A percentile compares a stretch with the other conserved stretches of the same genome.
phyloP scores from a whole-genome alignment of 805 yeast genomes.

The Nakazawaea wickerhamii region DNA sequence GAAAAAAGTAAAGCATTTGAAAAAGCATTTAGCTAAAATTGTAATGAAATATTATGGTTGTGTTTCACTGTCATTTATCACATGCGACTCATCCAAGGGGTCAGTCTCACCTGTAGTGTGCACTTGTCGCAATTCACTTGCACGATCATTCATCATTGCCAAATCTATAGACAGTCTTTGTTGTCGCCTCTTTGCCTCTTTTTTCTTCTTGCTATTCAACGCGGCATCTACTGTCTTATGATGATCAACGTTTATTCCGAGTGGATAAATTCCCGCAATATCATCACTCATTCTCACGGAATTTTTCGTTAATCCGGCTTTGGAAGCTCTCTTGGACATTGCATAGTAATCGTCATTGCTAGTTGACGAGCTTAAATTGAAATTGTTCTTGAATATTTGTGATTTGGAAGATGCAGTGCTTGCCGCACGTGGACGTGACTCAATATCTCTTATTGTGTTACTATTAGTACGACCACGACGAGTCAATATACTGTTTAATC shows the following conservation, averaged over 20 bases:
- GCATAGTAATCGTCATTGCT: slow-evolving; percentile 4
- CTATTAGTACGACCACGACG: slow-evolving; percentile 17
- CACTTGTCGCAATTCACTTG: too few relatives aligned
- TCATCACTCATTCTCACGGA: slow-evolving; percentile 40
- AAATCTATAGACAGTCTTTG: too few relatives aligned
- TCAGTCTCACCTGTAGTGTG: too few relatives aligned
- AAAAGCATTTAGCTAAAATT: too few relatives aligned
- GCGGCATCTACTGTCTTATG: neutral
- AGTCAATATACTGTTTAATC: slow-evolving; percentile 21
- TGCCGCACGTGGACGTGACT: slow-evolving; percentile 13
- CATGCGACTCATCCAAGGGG: too few relatives aligned
- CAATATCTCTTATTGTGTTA: slow-evolving; percentile 19
- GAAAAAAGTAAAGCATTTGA: too few relatives aligned
- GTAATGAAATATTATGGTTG: too few relatives aligned
- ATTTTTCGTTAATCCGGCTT: slow-evolving; percentile 33
- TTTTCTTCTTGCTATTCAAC: too few relatives aligned
- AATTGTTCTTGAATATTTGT: slow-evolving; percentile 1
- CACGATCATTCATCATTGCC: too few relatives aligned
- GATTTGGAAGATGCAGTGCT: neutral
- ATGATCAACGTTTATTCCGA: slow-evolving; percentile 16
- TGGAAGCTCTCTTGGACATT: slow-evolving; percentile 15
- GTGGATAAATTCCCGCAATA: slow-evolving; percentile 37
- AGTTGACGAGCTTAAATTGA: slow-evolving; percentile 3
- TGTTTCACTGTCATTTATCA: too few relatives aligned
- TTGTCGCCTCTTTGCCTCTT: too few relatives aligned